Percentiles rank a stretch among this genome's conserved stretches.
These are phyloP conservation scores for Phlegmacium glaucopus DNA, from an alignment of 768 basidiomycete species.

Conservation along the genomic window DNA sequence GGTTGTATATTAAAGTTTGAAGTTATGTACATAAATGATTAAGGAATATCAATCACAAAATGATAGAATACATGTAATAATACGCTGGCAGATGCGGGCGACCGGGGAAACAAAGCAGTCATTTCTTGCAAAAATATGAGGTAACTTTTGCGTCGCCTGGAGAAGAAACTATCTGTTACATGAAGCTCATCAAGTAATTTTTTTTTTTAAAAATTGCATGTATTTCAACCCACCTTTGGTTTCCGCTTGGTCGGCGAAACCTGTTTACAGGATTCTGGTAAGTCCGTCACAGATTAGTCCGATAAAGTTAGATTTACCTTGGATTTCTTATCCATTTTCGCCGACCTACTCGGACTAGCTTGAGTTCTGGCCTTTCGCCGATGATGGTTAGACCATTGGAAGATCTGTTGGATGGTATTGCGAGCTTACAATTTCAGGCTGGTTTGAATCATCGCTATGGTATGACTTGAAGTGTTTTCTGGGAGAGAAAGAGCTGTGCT, in stretches of 20 bases:
- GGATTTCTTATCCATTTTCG: neutral
- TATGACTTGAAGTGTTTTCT: slow-evolving; percentile 4
- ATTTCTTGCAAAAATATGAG: no score
- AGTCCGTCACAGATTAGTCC: neutral
- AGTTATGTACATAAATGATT: no score
- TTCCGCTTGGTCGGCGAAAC: slow-evolving; percentile 8
- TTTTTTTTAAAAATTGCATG: no score
- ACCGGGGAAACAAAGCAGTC: no score
- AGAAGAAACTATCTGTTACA: no score
- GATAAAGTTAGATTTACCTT: neutral
- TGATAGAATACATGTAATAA: no score
- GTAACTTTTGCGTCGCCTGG: no score
- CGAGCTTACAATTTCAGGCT: slow-evolving; percentile 2
- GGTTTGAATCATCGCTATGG: slow-evolving; percentile 6
- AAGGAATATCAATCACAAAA: no score
- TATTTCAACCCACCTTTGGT: neutral
- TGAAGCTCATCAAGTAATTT: no score
- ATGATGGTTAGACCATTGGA: neutral
- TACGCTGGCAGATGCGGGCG: no score
- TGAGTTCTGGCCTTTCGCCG: neutral
- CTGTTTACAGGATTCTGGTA: neutral
- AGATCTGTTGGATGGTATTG: neutral
- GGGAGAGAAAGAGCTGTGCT: neutral
- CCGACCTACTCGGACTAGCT: no score
- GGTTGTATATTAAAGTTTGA: no score